Evolutionary conservation across 1,284 basidiomycete genomes (phyloP), one percentile per base, ranked within the genome.

Genomic region (Schizophyllum amplum): DNA sequence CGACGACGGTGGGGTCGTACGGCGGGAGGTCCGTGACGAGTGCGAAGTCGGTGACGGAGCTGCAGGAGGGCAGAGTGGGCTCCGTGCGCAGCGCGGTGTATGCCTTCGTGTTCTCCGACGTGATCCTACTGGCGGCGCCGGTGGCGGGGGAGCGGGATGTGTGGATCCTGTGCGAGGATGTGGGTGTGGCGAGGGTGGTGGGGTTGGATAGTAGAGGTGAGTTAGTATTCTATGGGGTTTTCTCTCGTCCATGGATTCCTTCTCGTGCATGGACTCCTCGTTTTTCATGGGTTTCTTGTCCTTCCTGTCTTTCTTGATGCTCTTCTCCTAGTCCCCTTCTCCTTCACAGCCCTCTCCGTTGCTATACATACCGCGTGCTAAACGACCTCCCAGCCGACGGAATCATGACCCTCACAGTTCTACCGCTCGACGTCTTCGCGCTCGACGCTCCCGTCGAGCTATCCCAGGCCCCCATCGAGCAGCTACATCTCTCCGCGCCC

Each of bases 71-170:
- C n/a, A n/a, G n/a, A n/a, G n/a, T n/a, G n/a, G n/a, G n/a, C n/a
- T 42, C 27, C 57, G 50, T 55, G 21, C 58, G 52, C 13, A 46
- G 24, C 24, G 26, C 63, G 56, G 67, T 81, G 2, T 79, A 82
- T 63, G 76, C 77, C 49, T 78, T 89, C 55, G 75, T 91, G 6
- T 90, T 92, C 67, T 82, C 82, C 46, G 89, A 92, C 71, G 63
- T 90, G 42, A 67, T 90, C 22, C 63, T 90, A 25, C 65, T 90
- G 21, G 75, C 78, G 17, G 69, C 69, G 24, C 68, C 68, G 9
- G 63, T 58, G 48, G 71, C 65, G 55, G 52, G 50, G 23, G 62
- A 59, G 33, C 56, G 60, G 15, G 67, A 69, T 17, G 61, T 70
- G 24, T 82, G 78, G 75, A 69, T 68, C 4, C 68, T 83, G 5